Conservation (phyloP, 2,329 filamentous ascomycete species). For the Ceratocystis variospora region DNA sequence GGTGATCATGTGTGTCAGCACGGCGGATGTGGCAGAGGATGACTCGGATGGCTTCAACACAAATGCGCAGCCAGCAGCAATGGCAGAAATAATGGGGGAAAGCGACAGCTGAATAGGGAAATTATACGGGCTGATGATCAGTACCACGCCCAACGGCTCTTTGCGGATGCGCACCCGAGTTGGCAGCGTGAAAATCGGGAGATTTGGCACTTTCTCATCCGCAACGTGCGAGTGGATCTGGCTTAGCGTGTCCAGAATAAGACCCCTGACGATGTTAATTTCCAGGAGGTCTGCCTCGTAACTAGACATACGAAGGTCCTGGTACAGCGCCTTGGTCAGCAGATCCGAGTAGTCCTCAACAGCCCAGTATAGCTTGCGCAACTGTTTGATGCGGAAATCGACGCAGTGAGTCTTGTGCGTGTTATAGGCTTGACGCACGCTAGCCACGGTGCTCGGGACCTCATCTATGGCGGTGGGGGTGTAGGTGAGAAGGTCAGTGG, state of each 20-base stretch:
- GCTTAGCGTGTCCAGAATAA: slow-evolving; percentile 64
- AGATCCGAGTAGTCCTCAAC: slow-evolving; percentile 63
- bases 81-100: slow-evolving; percentile 71
- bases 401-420: slow-evolving; percentile 71
- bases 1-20: slow-evolving; percentile 66
- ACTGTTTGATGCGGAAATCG: slow-evolving; percentile 68
- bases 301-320: slow-evolving; percentile 63
- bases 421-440: slow-evolving; percentile 54
- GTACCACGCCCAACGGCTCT: slow-evolving; percentile 69
- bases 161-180: slow-evolving; percentile 67
- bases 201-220: slow-evolving; percentile 61
- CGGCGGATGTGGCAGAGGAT: slow-evolving; percentile 59
- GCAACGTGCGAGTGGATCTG: slow-evolving; percentile 71
- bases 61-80: slow-evolving; percentile 80
- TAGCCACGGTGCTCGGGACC: slow-evolving; percentile 48
- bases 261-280: slow-evolving; percentile 63
- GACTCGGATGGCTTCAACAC: slow-evolving; percentile 84
- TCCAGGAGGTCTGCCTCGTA: slow-evolving; percentile 66
- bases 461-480: not conserved
- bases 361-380: slow-evolving; percentile 91
- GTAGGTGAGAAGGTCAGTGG: slow-evolving; percentile 26
- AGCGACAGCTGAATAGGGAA: slow-evolving; percentile 75
- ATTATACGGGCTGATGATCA: slow-evolving; percentile 91
- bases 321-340: slow-evolving; percentile 59
- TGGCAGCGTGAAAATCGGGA: slow-evolving; percentile 35